Base-by-base conservation (phyloP, 352 stramenopile genomes). In the Phytophthora brassicae region DNA sequence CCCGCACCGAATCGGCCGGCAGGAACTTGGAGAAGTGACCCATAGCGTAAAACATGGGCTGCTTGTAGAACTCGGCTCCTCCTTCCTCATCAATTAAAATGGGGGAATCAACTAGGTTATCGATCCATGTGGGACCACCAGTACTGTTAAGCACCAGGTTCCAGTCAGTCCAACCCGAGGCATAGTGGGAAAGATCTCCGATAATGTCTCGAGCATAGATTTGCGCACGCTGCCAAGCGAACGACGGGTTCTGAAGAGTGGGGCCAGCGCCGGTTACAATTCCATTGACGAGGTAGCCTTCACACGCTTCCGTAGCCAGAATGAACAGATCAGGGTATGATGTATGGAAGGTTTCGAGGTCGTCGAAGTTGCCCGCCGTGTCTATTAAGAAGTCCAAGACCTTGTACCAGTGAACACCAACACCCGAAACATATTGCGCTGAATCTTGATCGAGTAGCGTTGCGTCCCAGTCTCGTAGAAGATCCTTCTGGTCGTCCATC, bases 321-420 rank as follows among this genome's bases (percentile, higher is more conserved):
- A 97, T 81, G 56, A 96, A 94, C 52, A 92, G 19, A 59, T 91
- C 71, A 9, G 82, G 79, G 56, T 88, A 81, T 11, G 68, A 61
- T 8, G 72, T 42, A 36, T 92, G 77, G 68, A 86, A 88, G 8
- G 67, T 72, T 9, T 68, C 60, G 20, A 92, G 67, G 16, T 71
- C 58, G 6, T 72, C 60, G 42, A 87, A 89, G 60, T 88, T 72
- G 16, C 75, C 78, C 1, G 66, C 64, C 5, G 64, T 64, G 47
- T 72, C 71, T 7, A 72, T 47, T 46, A 78, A 56, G 24, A 89
- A 86, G 52, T 89, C 78, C 12, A 88, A 33, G 51, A 81, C 68
- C 67, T 81, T 81, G 73, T 95, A 94, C 86, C 89, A 97, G 68
- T 97, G 90, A 64, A 95, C 88, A 16, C 81, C 90, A 29, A 90